Base-by-base conservation (phyloP, 768 basidiomycete species). In the Mycena albidolilacea region DNA sequence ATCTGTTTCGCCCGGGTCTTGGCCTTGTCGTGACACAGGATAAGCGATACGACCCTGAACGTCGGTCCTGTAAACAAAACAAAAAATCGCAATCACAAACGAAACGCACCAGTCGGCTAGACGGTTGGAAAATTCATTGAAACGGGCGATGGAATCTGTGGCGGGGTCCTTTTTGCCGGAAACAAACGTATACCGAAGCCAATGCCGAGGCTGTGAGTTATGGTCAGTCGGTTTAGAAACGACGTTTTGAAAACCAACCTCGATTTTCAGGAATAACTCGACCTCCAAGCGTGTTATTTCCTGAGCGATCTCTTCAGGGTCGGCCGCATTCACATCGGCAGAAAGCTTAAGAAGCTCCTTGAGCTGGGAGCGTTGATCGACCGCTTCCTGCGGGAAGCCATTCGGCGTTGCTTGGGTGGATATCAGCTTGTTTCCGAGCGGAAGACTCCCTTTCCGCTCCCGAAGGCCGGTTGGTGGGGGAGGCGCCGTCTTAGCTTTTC, bases 11-110 rank as follows among this genome's bases (percentile, higher is more conserved):
- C 94, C 52, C 97, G 91, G 55, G 86, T 81, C 80, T 90, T 92
- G 38, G 91, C 86, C 76, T 91, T 93, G 76, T 95, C 92, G 70
- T 97, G 95, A 69, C 94, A 94, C 15, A 99, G 84, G 65, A 99
- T 96, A 69, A 99, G 84, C 17, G 96, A 96, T 10, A 93, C 91
- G 63, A 97, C 95, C 96, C 97, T 97, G 73, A 8, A 73, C 41
- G 54, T 58, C 48, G 41, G 30, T 50, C 19, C 57, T n/a, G 44
- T 67, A 59, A 68, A 64, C 66, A 17, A 59, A 74, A 43, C 48
- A 30, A n/a, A 11, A 41, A 52, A 41, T 61, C 11, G 43, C 30
- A 30, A 21, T 60, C 44, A 55, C 68, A 64, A 55, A 30, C 39
- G 19, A 46, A 60, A 81, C 88, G 63, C 76, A 95, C 96, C 95